Evolutionary conservation across 257 asterid species (phyloP), one percentile per base, ranked within the genome.

Genomic region (Solanum sejunctum): DNA sequence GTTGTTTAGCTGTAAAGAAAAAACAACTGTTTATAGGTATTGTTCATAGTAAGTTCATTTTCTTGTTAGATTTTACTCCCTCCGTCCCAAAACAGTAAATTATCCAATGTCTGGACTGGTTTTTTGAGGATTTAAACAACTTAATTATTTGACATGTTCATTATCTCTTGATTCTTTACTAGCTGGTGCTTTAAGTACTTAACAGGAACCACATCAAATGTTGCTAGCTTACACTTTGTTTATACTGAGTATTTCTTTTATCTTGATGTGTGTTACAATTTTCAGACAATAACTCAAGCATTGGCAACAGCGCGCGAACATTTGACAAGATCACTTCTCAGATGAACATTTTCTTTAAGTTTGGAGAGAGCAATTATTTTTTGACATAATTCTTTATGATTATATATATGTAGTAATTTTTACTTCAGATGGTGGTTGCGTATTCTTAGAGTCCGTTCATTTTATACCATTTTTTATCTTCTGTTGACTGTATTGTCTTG

Each of bases 301-400:
- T 87, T 93, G 71, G 97, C 96, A 56, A 90, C 97, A n/a, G 97
- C 97, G 10, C 93, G 95, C 13, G 96, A 93, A 86, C 97, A 93
- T 83, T 87, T 93, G 88, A 88, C 96, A 84, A 89, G 97, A 89
- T 92, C 97, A 2, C 95, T 93, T 64, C 92, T 93, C 52, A 90
- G 92, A 84, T 93, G 89, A 92, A 77, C 66, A 16, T 21, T 23
- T 85, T 67, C 81, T 20, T 60, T 43, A 55, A 56, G 67, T 75
- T 28, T 57, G 70, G 41, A 67, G 32, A 32, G 71, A 85, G 41
- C 61, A 47, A 69, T 26, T 12, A 60, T 56, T 71, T 86, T 41
- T 78, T 78, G 66, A 32, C 83, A 13, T 28, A 21, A 43, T 83
- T n/a, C 71, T 55, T 56, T 66, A 26, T 57, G 39, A 16, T 73